Conservation (phyloP, 192 early-diverging fungal genomes). For the Umbelopsis sp. region DNA sequence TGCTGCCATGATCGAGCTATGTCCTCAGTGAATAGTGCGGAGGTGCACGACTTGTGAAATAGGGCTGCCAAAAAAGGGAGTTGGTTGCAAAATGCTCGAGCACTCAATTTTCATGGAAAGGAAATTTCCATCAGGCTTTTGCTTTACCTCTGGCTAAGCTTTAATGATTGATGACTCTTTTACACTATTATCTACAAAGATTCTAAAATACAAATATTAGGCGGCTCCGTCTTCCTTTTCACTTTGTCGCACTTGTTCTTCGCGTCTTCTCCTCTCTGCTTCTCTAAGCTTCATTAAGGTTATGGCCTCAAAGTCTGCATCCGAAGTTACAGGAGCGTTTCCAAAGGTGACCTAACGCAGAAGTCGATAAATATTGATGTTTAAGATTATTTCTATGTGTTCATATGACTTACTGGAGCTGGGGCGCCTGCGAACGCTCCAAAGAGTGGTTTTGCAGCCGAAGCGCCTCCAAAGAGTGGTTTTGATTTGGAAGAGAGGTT, state of each 20-base stretch:
- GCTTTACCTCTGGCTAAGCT: no score
- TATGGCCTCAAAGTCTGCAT: slow-evolving; percentile 49
- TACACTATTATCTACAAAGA: slow-evolving; percentile 4
- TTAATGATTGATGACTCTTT: neutral
- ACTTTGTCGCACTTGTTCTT: slow-evolving; percentile 31
- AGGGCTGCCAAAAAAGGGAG: no score
- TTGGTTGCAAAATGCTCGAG: no score
- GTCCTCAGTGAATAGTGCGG: neutral
- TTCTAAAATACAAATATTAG: neutral
- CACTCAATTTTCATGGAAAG: no score
- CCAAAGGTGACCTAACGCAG: slow-evolving; percentile 24
- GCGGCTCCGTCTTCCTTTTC: neutral
- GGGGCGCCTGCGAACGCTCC: neutral
- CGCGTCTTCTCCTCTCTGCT: slow-evolving; percentile 44
- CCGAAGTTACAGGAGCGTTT: slow-evolving; percentile 27
- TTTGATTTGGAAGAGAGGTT: slow-evolving; percentile 4
- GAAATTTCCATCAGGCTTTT: neutral
- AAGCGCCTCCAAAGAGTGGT: neutral
- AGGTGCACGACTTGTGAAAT: neutral
- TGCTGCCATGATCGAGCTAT: slow-evolving; percentile 4
- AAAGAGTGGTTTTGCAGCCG: slow-evolving; percentile 27
- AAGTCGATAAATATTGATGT: slow-evolving; percentile 17
- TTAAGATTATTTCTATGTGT: no score
- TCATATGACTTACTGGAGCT: neutral
- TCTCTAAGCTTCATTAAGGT: slow-evolving; percentile 50